A percentile compares a stretch with the other conserved stretches of the same genome.
Conservation (phyloP, 139 green algal species). For the Ettlia oleoabundans region DNA sequence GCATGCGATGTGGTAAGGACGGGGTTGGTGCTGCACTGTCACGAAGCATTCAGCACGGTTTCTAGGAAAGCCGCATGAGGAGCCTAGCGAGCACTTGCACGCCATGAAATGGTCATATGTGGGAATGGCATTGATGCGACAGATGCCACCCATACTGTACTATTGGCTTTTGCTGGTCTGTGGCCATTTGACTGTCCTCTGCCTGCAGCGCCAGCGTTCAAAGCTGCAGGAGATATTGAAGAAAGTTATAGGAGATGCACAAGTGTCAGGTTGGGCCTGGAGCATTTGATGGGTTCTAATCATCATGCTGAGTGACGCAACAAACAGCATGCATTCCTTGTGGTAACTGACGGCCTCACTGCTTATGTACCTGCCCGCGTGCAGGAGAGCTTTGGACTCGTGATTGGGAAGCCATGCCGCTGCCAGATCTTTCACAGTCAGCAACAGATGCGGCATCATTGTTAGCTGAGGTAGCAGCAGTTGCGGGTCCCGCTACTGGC, state of each 20-base stretch:
- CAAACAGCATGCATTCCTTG: too few species aligned
- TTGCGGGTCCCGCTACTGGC: neutral
- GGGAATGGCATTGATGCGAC: too few species aligned
- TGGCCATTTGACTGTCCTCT: too few species aligned
- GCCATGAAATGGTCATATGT: too few species aligned
- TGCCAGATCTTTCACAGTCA: slow-evolving; percentile 39
- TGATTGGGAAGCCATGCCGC: slow-evolving; percentile 58
- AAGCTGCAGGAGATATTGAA: slow-evolving; percentile 47
- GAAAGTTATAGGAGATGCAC: slow-evolving; percentile 44
- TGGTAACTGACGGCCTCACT: too few species aligned
- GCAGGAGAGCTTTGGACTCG: slow-evolving; percentile 54
- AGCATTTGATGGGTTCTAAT: neutral
- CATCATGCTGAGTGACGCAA: too few species aligned
- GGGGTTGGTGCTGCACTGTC: neutral
- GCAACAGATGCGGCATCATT: slow-evolving; percentile 39
- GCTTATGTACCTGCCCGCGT: neutral
- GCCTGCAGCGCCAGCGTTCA: slow-evolving; percentile 37
- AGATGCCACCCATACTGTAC: too few species aligned
- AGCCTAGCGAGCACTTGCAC: too few species aligned
- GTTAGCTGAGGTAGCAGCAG: slow-evolving; percentile 12
- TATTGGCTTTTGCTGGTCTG: too few species aligned
- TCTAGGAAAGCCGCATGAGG: too few species aligned
- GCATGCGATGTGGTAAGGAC: neutral
- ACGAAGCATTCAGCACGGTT: too few species aligned
- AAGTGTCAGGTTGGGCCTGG: slow-evolving; percentile 33